These are phyloP conservation scores for Agastache rugosa DNA, from an alignment of 257 asterid genomes.

Conservation along the genomic window DNA sequence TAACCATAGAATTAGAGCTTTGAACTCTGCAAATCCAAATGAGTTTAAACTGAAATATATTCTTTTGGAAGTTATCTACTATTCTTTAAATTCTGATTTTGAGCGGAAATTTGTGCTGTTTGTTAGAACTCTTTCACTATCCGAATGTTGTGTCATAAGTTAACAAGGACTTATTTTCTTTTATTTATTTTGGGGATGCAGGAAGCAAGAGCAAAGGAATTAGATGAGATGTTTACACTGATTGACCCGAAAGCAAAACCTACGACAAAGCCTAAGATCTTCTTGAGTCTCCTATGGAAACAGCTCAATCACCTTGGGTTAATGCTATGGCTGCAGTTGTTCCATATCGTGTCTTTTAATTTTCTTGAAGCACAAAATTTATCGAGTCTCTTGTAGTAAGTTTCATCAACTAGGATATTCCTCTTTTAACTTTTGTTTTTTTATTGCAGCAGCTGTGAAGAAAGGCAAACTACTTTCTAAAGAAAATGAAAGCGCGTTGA, in stretches of 20 bases:
- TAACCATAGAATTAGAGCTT: not conserved
- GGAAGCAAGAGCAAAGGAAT: slow-evolving; percentile 67
- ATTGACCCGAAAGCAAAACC: slow-evolving; percentile 72
- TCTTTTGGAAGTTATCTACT: not conserved
- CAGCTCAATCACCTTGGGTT: slow-evolving; percentile 99
- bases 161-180: slow-evolving; percentile 1
- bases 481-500: slow-evolving; percentile 70
- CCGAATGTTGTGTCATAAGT: not conserved
- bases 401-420: not conserved
- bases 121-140: slow-evolving; percentile 2
- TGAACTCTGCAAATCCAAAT: not conserved
- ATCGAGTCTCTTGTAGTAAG: not conserved
- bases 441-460: slow-evolving; percentile 64
- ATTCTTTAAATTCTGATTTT: slow-evolving; percentile 6
- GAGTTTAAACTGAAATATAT: not conserved
- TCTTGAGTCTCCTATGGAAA: slow-evolving; percentile 78
- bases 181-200: slow-evolving; percentile 34
- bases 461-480: slow-evolving; percentile 57
- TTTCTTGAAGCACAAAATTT: not conserved
- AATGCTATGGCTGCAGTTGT: slow-evolving; percentile 29
- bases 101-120: not conserved
- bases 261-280: slow-evolving; percentile 77
- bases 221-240: slow-evolving; percentile 78
- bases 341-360: not conserved
- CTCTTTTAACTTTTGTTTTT: slow-evolving; percentile 10